Percentiles rank a stretch among this genome's conserved stretches.
phyloP scores from a whole-genome alignment of 2,329 filamentous ascomycete genomes.

The Trichoderma sp. region DNA sequence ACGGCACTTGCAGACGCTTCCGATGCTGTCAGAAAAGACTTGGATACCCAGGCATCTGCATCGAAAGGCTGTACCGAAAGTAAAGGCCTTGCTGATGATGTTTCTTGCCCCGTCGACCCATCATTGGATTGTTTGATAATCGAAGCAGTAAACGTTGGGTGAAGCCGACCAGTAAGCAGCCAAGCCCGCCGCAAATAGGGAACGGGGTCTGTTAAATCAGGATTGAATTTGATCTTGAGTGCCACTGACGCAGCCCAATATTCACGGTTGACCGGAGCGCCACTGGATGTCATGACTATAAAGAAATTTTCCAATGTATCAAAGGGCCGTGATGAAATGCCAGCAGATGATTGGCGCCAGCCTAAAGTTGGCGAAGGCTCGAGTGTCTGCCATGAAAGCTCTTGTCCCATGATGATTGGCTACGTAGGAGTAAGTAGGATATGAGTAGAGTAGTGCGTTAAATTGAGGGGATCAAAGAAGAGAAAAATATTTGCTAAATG shows the following conservation, averaged over 20 bases:
- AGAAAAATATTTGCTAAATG: background rate
- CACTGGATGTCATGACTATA: slow-evolving; percentile 35
- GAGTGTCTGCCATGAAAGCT: no score
- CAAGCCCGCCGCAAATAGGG: slow-evolving; percentile 27
- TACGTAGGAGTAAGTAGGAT: background rate
- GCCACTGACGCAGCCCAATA: slow-evolving; percentile 37
- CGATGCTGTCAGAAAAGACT: slow-evolving; percentile 14
- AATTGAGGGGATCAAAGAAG: background rate
- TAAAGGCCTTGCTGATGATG: background rate
- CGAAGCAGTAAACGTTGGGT: slow-evolving; percentile 25
- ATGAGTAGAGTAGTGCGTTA: background rate
- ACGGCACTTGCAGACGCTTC: background rate
- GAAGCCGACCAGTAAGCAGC: slow-evolving; percentile 28
- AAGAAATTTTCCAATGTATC: slow-evolving; percentile 34
- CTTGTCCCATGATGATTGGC: background rate
- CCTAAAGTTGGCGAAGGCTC: no score
- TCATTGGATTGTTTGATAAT: background rate
- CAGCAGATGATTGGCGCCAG: background rate
- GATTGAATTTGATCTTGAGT: slow-evolving; percentile 23
- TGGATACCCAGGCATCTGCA: slow-evolving; percentile 18
- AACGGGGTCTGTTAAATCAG: slow-evolving; percentile 30
- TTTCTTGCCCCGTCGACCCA: background rate
- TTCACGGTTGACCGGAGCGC: slow-evolving; percentile 34
- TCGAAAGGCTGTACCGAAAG: slow-evolving; percentile 19
- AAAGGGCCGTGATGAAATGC: slow-evolving; percentile 16